A percentile compares a stretch with the other conserved stretches of the same genome.
Evolutionary conservation across 176 grass and related monocot species (phyloP).

Genomic region (Dactylis glomerata): DNA sequence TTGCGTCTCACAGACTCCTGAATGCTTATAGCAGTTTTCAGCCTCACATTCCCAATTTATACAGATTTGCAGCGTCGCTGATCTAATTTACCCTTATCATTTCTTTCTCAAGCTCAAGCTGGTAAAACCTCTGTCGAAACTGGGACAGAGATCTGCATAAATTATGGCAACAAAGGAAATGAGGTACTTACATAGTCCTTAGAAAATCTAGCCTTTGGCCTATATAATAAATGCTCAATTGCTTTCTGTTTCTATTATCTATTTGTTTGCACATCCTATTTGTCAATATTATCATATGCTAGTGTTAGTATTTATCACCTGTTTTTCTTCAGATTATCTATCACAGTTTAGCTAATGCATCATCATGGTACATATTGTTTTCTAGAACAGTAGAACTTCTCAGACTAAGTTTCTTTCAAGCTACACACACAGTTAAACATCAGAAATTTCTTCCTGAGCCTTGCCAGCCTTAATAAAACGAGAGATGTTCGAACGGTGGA

Average conservation of each 20-base stretch:
- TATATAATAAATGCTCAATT: background rate
- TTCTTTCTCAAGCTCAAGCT: slow-evolving; percentile 53
- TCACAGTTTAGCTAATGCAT: background rate
- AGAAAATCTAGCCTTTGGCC: background rate
- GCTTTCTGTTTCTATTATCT: background rate
- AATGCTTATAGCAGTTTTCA: background rate
- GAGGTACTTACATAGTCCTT: slow-evolving; percentile 53
- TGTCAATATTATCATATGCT: background rate
- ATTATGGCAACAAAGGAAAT: slow-evolving; percentile 97
- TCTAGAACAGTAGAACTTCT: background rate
- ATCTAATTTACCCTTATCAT: background rate
- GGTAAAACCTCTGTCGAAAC: slow-evolving; percentile 46
- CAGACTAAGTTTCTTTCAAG: slow-evolving; percentile 12
- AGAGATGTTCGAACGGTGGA: background rate
- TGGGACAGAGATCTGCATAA: slow-evolving; percentile 86
- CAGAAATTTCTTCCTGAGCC: background rate
- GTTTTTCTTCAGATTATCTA: background rate
- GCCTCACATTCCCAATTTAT: background rate
- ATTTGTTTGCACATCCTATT: background rate
- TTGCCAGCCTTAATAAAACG: background rate
- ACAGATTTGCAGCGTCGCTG: background rate
- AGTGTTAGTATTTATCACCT: background rate
- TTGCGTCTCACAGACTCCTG: background rate
- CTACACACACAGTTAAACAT: background rate
- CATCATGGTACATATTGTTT: background rate